Evolutionary conservation across 805 yeast species (phyloP).

Genomic region (Candida hungchunana): DNA sequence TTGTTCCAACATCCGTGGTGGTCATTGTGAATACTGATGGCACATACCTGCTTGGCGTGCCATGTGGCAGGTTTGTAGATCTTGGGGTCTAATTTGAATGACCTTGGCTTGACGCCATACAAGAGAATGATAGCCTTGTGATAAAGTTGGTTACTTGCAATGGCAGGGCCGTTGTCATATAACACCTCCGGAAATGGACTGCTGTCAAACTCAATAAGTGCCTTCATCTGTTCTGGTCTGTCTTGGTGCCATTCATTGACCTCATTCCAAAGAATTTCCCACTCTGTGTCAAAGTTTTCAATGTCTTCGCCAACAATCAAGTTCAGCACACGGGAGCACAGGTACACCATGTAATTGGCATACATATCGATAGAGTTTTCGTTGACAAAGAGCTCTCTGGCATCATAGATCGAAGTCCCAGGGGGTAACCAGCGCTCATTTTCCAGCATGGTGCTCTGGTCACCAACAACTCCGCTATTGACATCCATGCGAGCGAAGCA

Average conservation of each 20-base stretch:
- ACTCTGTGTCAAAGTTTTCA: slow-evolving; percentile 31
- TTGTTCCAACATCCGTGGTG: slow-evolving; percentile 26
- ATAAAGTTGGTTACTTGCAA: slow-evolving; percentile 35
- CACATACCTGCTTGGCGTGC: slow-evolving; percentile 25
- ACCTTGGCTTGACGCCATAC: slow-evolving; percentile 37
- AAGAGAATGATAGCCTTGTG: slow-evolving; percentile 37
- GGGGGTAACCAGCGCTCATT: slow-evolving; percentile 34
- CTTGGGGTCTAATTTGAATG: slow-evolving; percentile 26
- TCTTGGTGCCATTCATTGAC: slow-evolving; percentile 35
- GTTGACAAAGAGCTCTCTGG: slow-evolving; percentile 23
- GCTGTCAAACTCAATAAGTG: slow-evolving; percentile 29
- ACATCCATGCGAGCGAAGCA: slow-evolving; percentile 40
- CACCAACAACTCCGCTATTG: slow-evolving; percentile 34
- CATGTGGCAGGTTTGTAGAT: slow-evolving; percentile 20
- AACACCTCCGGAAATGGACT: slow-evolving; percentile 36
- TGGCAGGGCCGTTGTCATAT: slow-evolving; percentile 34
- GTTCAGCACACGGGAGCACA: slow-evolving; percentile 35
- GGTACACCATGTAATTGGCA: slow-evolving; percentile 37
- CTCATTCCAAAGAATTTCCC: slow-evolving; percentile 39
- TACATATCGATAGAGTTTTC: slow-evolving; percentile 32
- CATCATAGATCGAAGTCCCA: slow-evolving; percentile 22
- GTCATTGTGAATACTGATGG: slow-evolving; percentile 21
- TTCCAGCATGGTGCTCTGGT: slow-evolving; percentile 33
- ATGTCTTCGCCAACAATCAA: slow-evolving; percentile 27
- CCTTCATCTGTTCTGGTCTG: slow-evolving; percentile 33